Conservation (phyloP, 108 stramenopile genomes). For the Nitzschia sp. region DNA sequence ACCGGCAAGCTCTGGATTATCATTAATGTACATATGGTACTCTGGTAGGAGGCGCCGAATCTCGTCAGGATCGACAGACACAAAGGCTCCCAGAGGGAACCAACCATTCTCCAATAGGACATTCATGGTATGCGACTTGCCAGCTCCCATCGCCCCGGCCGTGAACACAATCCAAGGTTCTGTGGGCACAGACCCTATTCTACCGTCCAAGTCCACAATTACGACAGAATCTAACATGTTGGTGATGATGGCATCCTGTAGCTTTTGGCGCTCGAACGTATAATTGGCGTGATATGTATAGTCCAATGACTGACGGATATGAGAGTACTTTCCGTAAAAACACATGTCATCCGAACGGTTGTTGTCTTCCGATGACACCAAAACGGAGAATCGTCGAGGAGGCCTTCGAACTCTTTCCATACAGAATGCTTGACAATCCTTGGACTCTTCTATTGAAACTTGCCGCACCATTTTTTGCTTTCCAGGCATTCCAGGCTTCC, state of each 20-base stretch:
- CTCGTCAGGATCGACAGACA: conserved; percentile 85
- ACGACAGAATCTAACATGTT: conserved; percentile 52
- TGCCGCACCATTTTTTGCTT: conserved; percentile 22
- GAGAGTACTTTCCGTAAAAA: conserved; percentile 62
- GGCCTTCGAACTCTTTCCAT: conserved; percentile 9
- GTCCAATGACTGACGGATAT: conserved; percentile 65
- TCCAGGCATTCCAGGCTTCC: conserved; percentile 41
- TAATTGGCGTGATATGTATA: conserved; percentile 70
- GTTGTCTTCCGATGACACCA: conserved; percentile 53
- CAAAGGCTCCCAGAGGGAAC: conserved; percentile 82
- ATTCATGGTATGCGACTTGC: conserved; percentile 81
- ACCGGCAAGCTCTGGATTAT: conserved; percentile 64
- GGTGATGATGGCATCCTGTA: conserved; percentile 67
- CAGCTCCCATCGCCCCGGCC: conserved; percentile 88
- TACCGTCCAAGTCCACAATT: conserved; percentile 65
- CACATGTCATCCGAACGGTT: conserved; percentile 34
- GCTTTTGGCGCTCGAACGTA: conserved; percentile 59
- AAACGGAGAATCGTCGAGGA: conserved; percentile 34
- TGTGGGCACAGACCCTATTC: conserved; percentile 72
- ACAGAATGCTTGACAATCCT: background rate
- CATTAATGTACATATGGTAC: conserved; percentile 62
- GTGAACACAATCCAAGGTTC: conserved; percentile 90
- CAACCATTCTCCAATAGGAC: conserved; percentile 52
- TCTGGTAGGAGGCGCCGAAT: conserved; percentile 77
- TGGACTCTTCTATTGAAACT: conserved; percentile 20